These are phyloP conservation scores for Lophiotrema nucula DNA, from an alignment of 495 filamentous ascomycete species.

Conservation along the genomic window DNA sequence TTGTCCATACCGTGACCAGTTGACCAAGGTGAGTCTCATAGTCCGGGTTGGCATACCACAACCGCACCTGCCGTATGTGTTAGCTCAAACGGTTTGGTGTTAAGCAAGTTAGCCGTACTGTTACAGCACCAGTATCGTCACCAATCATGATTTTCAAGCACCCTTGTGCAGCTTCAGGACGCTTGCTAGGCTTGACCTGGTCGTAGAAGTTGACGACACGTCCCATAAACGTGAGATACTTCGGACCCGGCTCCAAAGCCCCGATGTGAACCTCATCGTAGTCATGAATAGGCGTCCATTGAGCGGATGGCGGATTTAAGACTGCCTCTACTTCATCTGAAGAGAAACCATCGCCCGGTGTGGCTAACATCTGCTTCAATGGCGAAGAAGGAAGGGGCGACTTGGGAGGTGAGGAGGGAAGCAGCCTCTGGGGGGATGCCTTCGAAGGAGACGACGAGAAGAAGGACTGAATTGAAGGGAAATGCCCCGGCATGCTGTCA, in stretches of 20 bases:
- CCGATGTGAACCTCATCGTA: constrained; percentile 54
- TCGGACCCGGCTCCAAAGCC: constrained; percentile 52
- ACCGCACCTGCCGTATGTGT: constrained; percentile 29
- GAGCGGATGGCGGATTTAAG: constrained; percentile 42
- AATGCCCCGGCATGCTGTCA: constrained; percentile 43
- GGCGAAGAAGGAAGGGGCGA: constrained; percentile 9
- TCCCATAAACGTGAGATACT: constrained; percentile 54
- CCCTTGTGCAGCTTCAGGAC: constrained; percentile 45
- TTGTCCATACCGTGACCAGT: constrained; percentile 42
- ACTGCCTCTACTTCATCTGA: constrained; percentile 46
- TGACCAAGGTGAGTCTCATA: constrained; percentile 40
- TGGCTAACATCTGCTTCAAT: constrained; percentile 15
- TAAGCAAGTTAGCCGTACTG: too few relatives aligned
- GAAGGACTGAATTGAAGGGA: constrained; percentile 56
- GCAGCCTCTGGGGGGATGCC: constrained; percentile 9
- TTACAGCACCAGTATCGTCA: constrained; percentile 58
- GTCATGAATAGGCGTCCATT: constrained; percentile 55
- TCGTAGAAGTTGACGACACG: constrained; percentile 58
- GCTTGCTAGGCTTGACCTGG: constrained; percentile 41
- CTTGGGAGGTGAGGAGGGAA: constrained; percentile 5
- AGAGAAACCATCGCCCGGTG: constrained; percentile 55
- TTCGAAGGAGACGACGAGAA: constrained; percentile 34
- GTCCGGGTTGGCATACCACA: constrained; percentile 40
- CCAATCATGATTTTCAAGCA: constrained; percentile 56
- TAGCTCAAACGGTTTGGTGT: too few relatives aligned